A percentile compares a stretch with the other conserved stretches of the same genome.
These are phyloP conservation scores for Harringtonia aguacate DNA, from an alignment of 2,329 filamentous ascomycete species.

Conservation along the genomic window DNA sequence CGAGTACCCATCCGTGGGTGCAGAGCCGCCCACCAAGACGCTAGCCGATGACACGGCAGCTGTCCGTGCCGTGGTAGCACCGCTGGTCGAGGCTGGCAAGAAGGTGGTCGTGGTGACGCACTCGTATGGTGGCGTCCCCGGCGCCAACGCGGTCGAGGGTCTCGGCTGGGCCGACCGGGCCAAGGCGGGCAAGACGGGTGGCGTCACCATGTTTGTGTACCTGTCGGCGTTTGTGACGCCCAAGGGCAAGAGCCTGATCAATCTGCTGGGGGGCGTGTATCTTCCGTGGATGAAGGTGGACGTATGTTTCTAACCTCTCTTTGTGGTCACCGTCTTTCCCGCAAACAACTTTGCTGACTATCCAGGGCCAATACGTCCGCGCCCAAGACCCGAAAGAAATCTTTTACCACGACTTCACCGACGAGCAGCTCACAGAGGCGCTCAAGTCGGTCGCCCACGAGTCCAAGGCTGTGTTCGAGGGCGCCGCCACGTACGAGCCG, in stretches of 20 bases:
- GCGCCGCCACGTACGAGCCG: neutral
- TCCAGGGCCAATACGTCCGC: neutral
- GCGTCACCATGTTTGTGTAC: conserved; percentile 21
- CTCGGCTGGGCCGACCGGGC: conserved; percentile 19
- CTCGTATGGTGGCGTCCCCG: conserved; percentile 14
- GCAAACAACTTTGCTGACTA: neutral
- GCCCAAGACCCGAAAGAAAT: neutral
- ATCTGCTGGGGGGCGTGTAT: conserved; percentile 13
- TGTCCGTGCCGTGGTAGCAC: neutral
- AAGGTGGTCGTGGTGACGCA: conserved; percentile 1
- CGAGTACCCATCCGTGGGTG: conserved; percentile 20
- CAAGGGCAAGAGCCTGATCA: conserved; percentile 11
- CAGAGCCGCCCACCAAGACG: conserved; percentile 15
- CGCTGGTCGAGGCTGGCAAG: neutral
- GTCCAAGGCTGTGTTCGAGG: neutral
- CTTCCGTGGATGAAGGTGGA: conserved; percentile 15
- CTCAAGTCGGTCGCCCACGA: neutral
- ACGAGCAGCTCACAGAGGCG: neutral
- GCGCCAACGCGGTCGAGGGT: conserved; percentile 17
- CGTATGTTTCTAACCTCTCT: neutral
- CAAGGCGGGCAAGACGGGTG: conserved; percentile 20
- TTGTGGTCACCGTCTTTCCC: neutral
- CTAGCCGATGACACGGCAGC: conserved; percentile 15
- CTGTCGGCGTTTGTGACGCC: conserved; percentile 16
- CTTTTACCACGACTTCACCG: conserved; percentile 2